A percentile compares a stretch with the other conserved stretches of the same genome.
phyloP scores from a whole-genome alignment of 257 asterid species.

The Linderniella brevidens region DNA sequence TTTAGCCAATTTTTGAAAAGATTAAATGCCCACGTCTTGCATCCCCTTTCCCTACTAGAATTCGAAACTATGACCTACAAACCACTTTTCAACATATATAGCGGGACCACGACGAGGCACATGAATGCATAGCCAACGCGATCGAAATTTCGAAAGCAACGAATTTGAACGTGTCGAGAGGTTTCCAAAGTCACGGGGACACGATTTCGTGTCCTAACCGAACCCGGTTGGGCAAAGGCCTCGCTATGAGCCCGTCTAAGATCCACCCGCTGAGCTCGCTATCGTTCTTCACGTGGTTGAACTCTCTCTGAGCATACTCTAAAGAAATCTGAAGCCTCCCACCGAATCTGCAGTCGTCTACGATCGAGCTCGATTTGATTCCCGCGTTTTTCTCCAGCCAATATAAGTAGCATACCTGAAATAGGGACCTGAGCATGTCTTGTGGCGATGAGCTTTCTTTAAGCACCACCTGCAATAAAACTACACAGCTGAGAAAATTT shows the following conservation, averaged over 20 bases:
- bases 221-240: conserved; percentile 67
- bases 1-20: too few species aligned
- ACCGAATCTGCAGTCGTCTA: conserved; percentile 62
- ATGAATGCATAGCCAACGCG: too few species aligned
- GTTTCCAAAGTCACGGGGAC: too few species aligned
- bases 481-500: conserved; percentile 1
- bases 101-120: too few species aligned
- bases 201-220: conserved; percentile 23
- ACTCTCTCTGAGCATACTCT: conserved; percentile 60
- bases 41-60: too few species aligned
- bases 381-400: conserved; percentile 93
- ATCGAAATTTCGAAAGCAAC: too few species aligned
- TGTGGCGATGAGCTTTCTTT: conserved; percentile 66
- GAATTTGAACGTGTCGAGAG: too few species aligned
- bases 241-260: conserved; percentile 63
- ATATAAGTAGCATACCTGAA: conserved; percentile 68
- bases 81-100: too few species aligned
- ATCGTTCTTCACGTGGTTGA: conserved; percentile 54
- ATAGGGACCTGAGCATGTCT: conserved; percentile 83
- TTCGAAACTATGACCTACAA: too few species aligned
- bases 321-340: conserved; percentile 72
- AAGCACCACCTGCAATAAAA: conserved; percentile 48
- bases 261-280: conserved; percentile 69
- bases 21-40: too few species aligned
- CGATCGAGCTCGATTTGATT: conserved; percentile 28